These are phyloP conservation scores for Ceratocystis diversiconidia DNA, from an alignment of 2,329 filamentous ascomycete species.

Conservation along the genomic window DNA sequence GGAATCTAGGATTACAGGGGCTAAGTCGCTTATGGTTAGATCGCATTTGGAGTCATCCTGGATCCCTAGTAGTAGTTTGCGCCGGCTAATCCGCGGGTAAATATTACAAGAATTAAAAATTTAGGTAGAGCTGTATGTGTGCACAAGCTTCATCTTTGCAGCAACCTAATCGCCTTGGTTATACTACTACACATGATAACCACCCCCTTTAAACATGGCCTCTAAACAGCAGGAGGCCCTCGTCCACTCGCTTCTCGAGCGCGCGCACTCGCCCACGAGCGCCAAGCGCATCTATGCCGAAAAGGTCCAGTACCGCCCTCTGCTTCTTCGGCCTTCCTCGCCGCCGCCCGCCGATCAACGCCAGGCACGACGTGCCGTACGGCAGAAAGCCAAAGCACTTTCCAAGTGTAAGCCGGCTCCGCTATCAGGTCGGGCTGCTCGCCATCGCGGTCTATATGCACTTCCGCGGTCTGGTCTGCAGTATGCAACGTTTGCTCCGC, in stretches of 20 bases:
- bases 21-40: too few species aligned
- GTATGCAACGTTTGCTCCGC: slow-evolving; percentile 61
- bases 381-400: slow-evolving; percentile 28
- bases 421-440: slow-evolving; percentile 66
- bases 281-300: slow-evolving; percentile 61
- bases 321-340: slow-evolving; percentile 64
- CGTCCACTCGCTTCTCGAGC: slow-evolving; percentile 53
- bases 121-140: neutral
- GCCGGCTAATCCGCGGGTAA: slow-evolving; percentile 9
- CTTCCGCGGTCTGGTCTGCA: slow-evolving; percentile 28
- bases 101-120: neutral
- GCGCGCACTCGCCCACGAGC: slow-evolving; percentile 64
- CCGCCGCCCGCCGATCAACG: slow-evolving; percentile 47
- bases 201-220: slow-evolving; percentile 24
- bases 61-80: neutral
- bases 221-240: slow-evolving; percentile 22
- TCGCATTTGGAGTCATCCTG: neutral
- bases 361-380: slow-evolving; percentile 38
- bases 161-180: neutral
- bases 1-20: too few species aligned
- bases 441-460: slow-evolving; percentile 55
- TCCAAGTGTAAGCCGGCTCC: slow-evolving; percentile 39
- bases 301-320: slow-evolving; percentile 67
- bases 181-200: neutral
- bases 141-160: neutral